Conservation (phyloP, 2,329 filamentous ascomycete genomes). For the Ceratocystis papillata region DNA sequence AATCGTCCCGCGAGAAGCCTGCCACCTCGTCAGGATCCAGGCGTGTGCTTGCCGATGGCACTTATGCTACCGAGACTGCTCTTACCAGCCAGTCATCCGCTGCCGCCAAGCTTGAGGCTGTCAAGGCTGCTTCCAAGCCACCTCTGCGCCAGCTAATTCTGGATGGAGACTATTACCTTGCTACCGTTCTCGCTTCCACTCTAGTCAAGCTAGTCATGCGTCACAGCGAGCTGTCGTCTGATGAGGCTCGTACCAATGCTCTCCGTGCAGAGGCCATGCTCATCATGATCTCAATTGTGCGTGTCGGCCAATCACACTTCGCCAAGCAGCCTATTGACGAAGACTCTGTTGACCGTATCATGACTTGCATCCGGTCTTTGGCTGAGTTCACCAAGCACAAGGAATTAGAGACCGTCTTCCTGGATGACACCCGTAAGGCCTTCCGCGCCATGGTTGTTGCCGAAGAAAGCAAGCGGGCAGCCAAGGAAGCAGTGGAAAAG, state of each 20-base stretch:
- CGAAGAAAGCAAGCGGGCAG: slow-evolving; percentile 95
- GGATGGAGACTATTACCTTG: slow-evolving; percentile 93
- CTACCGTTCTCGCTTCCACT: slow-evolving; percentile 88
- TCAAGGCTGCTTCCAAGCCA: slow-evolving; percentile 94
- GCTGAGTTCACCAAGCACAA: slow-evolving; percentile 84
- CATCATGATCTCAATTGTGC: slow-evolving; percentile 98
- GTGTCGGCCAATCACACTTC: slow-evolving; percentile 96
- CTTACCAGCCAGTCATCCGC: slow-evolving; percentile 85
- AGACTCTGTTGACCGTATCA: slow-evolving; percentile 95
- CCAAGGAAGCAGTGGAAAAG: slow-evolving; percentile 83
- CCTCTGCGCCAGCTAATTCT: slow-evolving; percentile 89
- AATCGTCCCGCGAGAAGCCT: slow-evolving; percentile 70
- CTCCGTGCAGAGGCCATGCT: slow-evolving; percentile 95
- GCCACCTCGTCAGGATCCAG: slow-evolving; percentile 67
- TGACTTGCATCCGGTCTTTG: slow-evolving; percentile 89
- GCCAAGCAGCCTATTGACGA: slow-evolving; percentile 96
- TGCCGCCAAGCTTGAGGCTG: slow-evolving; percentile 84
- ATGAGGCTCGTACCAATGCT: slow-evolving; percentile 79
- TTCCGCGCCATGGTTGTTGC: slow-evolving; percentile 96
- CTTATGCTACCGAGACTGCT: slow-evolving; percentile 93
- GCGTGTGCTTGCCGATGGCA: slow-evolving; percentile 89
- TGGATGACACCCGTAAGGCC: slow-evolving; percentile 88
- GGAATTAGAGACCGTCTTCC: slow-evolving; percentile 81
- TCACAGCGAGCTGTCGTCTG: slow-evolving; percentile 82
- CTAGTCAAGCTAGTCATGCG: slow-evolving; percentile 97